Evolutionary conservation across 352 stramenopile species (phyloP), one percentile per base, ranked within the genome.

Genomic region (Phytophthora sansomeana): DNA sequence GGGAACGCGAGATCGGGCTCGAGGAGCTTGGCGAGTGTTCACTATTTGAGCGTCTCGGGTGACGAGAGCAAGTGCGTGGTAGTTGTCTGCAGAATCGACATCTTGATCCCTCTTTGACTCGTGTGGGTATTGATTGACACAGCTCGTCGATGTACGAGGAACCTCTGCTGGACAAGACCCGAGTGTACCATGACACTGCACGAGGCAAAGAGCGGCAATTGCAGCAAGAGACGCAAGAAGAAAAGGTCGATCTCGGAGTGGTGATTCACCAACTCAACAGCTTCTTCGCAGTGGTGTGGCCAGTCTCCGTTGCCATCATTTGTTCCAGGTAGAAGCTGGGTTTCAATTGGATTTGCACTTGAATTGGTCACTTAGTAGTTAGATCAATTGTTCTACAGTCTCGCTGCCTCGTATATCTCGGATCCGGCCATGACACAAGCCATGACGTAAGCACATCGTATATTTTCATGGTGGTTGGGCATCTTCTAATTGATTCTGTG

Each of bases 251-350:
- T 36, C 62, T 77, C 8, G 55, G 44, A 4, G 29, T 59, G 21
- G 54, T 85, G 32, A 80, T 90, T 49, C 81, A 74, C 29, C 82
- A 91, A 60, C 79, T 93, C 63, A 90, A 91, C 46, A 87, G 82
- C 58, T 91, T 91, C 55, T 89, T 89, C 24, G 85, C 85, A 11
- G 77, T 93, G 52, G 14, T 93, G 4, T 90, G 85, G 76, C 88
- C 86, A 4, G 86, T 96, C 17, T 78, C 69, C 13, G 76, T 85
- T 60, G 84, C 86, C 16, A 96, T 96, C 72, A 53, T 92, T 7
- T 64, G 88, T 21, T 76, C 86, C 7, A 90, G 77, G 86, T 91
- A 48, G 1, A 24, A 24, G 21, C 3, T 3, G 21, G 21, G 21
- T 24, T 24, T 38, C 6, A 39, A 24, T 42, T 43, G 38, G 6